Base-by-base conservation (phyloP, 441 rosid genomes). In the Breynia disticha region DNA sequence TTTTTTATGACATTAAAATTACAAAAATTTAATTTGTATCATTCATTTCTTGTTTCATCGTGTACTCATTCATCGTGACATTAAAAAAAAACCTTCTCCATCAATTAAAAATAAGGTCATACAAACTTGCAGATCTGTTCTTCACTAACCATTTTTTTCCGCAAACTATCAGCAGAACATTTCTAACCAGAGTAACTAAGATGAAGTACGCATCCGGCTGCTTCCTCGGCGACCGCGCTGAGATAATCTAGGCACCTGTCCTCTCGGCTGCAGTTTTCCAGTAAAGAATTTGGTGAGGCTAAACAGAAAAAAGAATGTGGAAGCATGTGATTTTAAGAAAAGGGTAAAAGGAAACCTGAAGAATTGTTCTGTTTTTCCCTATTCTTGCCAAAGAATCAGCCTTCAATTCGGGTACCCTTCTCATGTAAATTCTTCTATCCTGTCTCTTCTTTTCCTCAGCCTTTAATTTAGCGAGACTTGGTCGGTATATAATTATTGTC, bases 401-500 rank as follows among this genome's bases (percentile, higher is more conserved):
- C 53, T 48, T 68, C 17, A 47, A 13, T 48, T 48, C 62, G 2
- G 69, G 32, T 24, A 57, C 63, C 71, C 59, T 75, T 54, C 74
- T 71, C 57, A 65, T 57, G 28, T 39, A 74, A 53, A 69, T 46
- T 65, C 71, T 67, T 16, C 60, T 77, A 16, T 70, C 65, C 56
- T 68, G 70, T 61, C 47, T 69, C 80, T 70, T 84, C 62, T 81
- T 83, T 79, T 77, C 95, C 63, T 84, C 95, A 0, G 79, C 84
- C 72, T 87, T 74, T 91, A 87, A 41, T 74, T 80, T 90, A 24
- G 90, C 73, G 12, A 74, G 66, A 68, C 96, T 87, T 6, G 95
- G 98, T 67, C 90, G 60, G 59, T 87, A 90, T 58, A 90, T 13
- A 55, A 90, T 90, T 55, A 87, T 76, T 15, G 96, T 85, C 67